Base-by-base conservation (phyloP, 257 asterid genomes). In the Lavandula angustifolia region DNA sequence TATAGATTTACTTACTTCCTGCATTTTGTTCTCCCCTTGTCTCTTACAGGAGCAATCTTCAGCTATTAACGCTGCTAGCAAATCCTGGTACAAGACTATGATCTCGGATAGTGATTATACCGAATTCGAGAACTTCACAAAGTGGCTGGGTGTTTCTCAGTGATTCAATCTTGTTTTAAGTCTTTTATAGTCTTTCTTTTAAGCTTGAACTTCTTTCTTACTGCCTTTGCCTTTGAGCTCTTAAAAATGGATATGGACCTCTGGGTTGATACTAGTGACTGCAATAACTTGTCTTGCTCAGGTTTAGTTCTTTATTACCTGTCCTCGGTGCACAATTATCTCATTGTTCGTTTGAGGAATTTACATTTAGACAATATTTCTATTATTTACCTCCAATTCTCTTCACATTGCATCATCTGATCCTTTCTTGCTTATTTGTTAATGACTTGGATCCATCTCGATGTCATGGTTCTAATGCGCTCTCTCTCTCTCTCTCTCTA, bases 51-150 rank as follows among this genome's bases (percentile, higher is more conserved):
- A 22, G 27, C 1, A 22, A 22, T 22, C 27, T 22, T 22, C 27
- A 22, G 27, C 27, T 22, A n/a, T n/a, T n/a, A n/a, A n/a, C n/a
- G n/a, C n/a, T n/a, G n/a, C n/a, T n/a, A n/a, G n/a, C n/a, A n/a
- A n/a, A n/a, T n/a, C n/a, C n/a, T n/a, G n/a, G n/a, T 89, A 80
- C 79, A 85, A 87, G 84, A 85, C 95, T 0, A 90, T 90, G 95
- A 90, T 90, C 43, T 87, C 95, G 0, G 95, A 90, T 17, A 80
- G 88, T 0, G 95, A 87, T 54, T 90, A 90, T 70, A 81, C 95
- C 0, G 97, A 90, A 73, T 90, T 90, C 0, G 97, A 90, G 7
- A 80, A 78, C 68, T 90, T 90, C 85, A 12, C 95, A 0, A 90
- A 90, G 78, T 90, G 97, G 97, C 70, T 90, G 73, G 97, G 95